phyloP scores from a whole-genome alignment of 1,284 basidiomycete species.

The Microbotryomycetes sp. region DNA sequence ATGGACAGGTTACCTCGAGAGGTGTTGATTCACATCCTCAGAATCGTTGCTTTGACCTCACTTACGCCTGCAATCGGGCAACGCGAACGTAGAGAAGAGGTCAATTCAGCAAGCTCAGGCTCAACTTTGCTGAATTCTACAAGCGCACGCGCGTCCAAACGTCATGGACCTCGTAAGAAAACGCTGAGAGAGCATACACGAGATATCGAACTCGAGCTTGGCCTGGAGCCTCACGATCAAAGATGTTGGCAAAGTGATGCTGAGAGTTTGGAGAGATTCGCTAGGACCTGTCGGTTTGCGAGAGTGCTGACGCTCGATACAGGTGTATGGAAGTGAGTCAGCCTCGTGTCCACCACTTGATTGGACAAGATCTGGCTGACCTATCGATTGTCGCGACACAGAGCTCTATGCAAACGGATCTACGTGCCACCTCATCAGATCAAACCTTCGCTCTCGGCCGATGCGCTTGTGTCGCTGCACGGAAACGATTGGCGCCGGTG shows the following conservation, averaged over 20 bases:
- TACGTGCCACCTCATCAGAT: slow-evolving; percentile 34
- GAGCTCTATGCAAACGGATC: slow-evolving; percentile 13
- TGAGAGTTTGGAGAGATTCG: slow-evolving; percentile 30
- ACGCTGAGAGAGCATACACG: slow-evolving; percentile 18
- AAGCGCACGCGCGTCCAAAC: background rate
- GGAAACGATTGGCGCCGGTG: slow-evolving; percentile 33
- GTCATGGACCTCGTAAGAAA: background rate
- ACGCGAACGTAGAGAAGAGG: too few species aligned
- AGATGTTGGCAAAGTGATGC: slow-evolving; percentile 27
- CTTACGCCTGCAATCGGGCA: slow-evolving; percentile 25
- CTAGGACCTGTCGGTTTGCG: slow-evolving; percentile 16
- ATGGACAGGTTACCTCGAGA: slow-evolving; percentile 21
- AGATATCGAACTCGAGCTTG: slow-evolving; percentile 20
- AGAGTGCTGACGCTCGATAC: slow-evolving; percentile 30
- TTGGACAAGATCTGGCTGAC: background rate
- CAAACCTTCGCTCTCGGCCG: slow-evolving; percentile 5
- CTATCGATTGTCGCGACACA: background rate
- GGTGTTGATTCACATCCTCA: slow-evolving; percentile 25
- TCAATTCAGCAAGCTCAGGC: too few species aligned
- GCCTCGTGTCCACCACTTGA: slow-evolving; percentile 11
- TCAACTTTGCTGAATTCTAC: too few species aligned
- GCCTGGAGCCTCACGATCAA: slow-evolving; percentile 6
- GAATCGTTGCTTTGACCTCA: slow-evolving; percentile 19
- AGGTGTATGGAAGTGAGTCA: slow-evolving; percentile 23
- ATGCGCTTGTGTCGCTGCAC: slow-evolving; percentile 19